Evolutionary conservation across 257 asterid species (phyloP).

Genomic region (Solanum bukasovii): DNA sequence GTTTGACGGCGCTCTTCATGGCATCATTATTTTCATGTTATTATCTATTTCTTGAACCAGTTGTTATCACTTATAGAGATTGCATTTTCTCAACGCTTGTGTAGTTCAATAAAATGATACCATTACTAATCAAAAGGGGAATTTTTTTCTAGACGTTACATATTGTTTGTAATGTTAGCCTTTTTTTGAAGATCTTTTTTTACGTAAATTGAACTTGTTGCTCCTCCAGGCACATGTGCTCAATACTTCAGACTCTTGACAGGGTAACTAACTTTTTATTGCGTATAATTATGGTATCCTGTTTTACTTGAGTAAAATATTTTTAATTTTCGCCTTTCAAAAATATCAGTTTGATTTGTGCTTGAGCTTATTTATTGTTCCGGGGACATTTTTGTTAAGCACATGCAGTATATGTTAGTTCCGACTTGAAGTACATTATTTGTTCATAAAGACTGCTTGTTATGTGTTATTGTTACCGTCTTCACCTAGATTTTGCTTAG

Average conservation of each 20-base stretch:
- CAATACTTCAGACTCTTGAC: constrained; percentile 78
- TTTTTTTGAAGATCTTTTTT: not conserved
- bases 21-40: constrained; percentile 4
- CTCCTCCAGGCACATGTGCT: constrained; percentile 90
- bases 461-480: not conserved
- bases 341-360: not conserved
- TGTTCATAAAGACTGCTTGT: not conserved
- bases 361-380: not conserved
- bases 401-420: not conserved
- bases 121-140: not conserved
- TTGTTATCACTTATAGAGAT: not conserved
- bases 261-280: constrained; percentile 31
- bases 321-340: not conserved
- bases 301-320: not conserved
- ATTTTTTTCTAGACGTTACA: not conserved
- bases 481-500: not conserved
- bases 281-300: not conserved
- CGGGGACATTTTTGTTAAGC: not conserved
- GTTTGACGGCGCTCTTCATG: not conserved
- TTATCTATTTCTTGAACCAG: not conserved
- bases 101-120: not conserved
- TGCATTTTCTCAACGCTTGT: not conserved
- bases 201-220: constrained; percentile 52
- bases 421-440: not conserved
- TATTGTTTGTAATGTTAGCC: not conserved